Evolutionary conservation across 768 basidiomycete species (phyloP).

Genomic region (Tulasnella sp.): DNA sequence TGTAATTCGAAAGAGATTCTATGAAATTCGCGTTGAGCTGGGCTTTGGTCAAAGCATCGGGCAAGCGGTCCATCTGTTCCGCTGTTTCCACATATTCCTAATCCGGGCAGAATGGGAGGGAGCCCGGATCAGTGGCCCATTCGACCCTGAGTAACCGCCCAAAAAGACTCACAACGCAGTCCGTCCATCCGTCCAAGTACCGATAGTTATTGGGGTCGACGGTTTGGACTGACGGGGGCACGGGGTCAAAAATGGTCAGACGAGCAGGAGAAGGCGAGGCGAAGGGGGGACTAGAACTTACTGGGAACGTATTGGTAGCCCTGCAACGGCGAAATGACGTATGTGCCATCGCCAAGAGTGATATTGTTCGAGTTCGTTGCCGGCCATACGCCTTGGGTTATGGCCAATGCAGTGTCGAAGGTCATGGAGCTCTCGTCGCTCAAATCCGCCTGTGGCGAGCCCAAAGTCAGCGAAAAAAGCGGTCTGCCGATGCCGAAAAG

Average conservation of each 20-base stretch:
- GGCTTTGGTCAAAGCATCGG: conserved; percentile 21
- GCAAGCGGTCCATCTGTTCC: conserved; percentile 31
- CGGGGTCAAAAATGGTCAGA: not conserved
- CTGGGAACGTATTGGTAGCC: conserved; percentile 85
- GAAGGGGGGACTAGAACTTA: conserved; percentile 35
- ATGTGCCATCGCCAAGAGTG: conserved; percentile 64
- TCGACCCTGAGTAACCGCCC: not conserved
- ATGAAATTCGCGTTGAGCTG: conserved; percentile 27
- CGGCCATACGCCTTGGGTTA: conserved; percentile 69
- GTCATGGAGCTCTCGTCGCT: conserved; percentile 69
- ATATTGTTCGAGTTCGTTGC: conserved; percentile 49
- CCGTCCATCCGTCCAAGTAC: conserved; percentile 63
- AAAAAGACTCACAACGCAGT: conserved; percentile 48
- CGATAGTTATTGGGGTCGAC: conserved; percentile 60
- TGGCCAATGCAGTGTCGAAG: conserved; percentile 59
- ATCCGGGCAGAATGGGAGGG: conserved; percentile 52
- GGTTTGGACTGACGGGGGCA: conserved; percentile 49
- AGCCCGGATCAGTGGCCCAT: conserved; percentile 57
- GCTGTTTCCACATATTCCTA: conserved; percentile 20
- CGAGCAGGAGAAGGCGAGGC: not conserved
- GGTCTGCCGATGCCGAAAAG: not conserved
- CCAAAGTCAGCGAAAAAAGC: not conserved
- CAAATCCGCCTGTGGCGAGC: conserved; percentile 50
- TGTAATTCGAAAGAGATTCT: conserved; percentile 6
- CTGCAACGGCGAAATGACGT: conserved; percentile 53